Evolutionary conservation across 1,284 basidiomycete genomes (phyloP).

Genomic region (Violaceomyces palustris): DNA sequence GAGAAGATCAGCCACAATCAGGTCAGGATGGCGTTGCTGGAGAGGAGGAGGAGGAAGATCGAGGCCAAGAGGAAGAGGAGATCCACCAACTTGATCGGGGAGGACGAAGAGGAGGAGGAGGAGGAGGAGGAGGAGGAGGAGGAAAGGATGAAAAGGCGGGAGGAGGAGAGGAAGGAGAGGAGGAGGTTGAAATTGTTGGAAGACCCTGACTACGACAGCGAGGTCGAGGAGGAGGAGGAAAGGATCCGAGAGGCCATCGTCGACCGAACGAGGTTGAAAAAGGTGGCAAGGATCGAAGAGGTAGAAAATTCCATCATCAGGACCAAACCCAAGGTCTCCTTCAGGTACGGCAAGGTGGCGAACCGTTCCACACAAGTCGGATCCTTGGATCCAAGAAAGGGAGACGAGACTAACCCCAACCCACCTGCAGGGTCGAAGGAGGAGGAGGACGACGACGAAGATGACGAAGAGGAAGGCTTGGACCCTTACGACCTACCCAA

Average conservation of each 20-base stretch:
- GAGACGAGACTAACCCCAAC: too few species aligned
- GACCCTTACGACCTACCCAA: constrained; percentile 7
- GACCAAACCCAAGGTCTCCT: too few species aligned
- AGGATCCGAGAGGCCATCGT: not conserved
- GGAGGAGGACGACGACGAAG: not conserved
- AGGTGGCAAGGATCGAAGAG: constrained; percentile 8
- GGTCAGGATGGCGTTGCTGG: too few species aligned
- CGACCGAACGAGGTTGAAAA: not conserved
- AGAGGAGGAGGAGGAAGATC: constrained; percentile 1
- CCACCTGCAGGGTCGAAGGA: constrained; percentile 1
- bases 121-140: not conserved
- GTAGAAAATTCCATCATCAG: too few species aligned
- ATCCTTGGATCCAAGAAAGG: too few species aligned
- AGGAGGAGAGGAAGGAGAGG: constrained; percentile 14
- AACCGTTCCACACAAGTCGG: too few species aligned
- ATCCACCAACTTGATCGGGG: constrained; percentile 11
- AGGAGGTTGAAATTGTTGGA: constrained; percentile 6
- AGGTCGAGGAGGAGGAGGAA: not conserved
- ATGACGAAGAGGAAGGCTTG: constrained; percentile 3
- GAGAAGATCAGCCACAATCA: too few species aligned
- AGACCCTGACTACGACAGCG: constrained; percentile 4
- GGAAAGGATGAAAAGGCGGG: constrained; percentile 3
- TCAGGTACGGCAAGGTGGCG: too few species aligned
- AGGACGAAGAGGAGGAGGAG: constrained; percentile 4
- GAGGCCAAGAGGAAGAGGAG: constrained; percentile 11